These are phyloP conservation scores for Uncinocarpus reesii DNA, from an alignment of 2,329 filamentous ascomycete genomes.

Conservation along the genomic window DNA sequence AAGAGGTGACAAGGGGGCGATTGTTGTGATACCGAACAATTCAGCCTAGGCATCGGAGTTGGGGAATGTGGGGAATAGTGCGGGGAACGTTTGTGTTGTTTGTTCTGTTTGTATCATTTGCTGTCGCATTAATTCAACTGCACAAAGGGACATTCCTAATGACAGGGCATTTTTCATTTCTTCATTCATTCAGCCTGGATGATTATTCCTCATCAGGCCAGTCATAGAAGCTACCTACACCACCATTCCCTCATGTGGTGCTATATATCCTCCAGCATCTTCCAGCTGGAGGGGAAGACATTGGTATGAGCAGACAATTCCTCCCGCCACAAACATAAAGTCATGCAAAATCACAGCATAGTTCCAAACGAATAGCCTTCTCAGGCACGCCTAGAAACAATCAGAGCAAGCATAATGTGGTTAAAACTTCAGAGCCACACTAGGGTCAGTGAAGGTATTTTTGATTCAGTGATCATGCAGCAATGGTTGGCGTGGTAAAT, in stretches of 20 bases:
- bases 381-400: background rate
- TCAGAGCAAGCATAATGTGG: background rate
- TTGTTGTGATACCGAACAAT: background rate
- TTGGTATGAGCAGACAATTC: background rate
- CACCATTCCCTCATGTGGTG: background rate
- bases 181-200: background rate
- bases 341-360: background rate
- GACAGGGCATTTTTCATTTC: background rate
- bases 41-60: constrained; percentile 2
- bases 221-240: constrained; percentile 1
- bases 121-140: too few relatives aligned
- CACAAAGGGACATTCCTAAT: too few relatives aligned
- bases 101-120: background rate
- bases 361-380: background rate
- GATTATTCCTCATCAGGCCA: background rate
- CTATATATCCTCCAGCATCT: background rate
- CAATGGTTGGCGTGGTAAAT: background rate
- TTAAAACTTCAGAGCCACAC: background rate
- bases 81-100: constrained; percentile 10
- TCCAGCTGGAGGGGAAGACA: background rate
- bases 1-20: background rate
- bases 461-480: background rate
- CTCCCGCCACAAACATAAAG: constrained; percentile 1
- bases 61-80: constrained; percentile 10
- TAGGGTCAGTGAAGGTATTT: too few relatives aligned